A percentile compares a stretch with the other conserved stretches of the same genome.
Conservation (phyloP, 2,329 filamentous ascomycete genomes). For the Rhinocladiella mackenziei region DNA sequence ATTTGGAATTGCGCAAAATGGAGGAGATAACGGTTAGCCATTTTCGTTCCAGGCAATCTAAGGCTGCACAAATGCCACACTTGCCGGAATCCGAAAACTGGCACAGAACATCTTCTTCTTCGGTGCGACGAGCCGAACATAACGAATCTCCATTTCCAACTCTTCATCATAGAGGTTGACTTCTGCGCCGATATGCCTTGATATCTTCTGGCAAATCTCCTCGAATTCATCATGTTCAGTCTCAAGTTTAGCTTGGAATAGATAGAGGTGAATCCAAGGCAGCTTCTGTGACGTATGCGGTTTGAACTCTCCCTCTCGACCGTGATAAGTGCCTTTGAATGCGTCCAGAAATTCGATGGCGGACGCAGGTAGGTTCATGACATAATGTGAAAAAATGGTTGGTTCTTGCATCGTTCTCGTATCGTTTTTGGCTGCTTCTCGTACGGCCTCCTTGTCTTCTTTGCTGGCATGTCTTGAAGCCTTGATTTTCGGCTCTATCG, state of each 20-base stretch:
- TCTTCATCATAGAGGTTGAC: conserved; percentile 57
- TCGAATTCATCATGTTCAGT: conserved; percentile 59
- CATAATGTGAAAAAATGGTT: conserved; percentile 79
- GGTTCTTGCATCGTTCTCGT: conserved; percentile 53
- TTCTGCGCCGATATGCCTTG: conserved; percentile 55
- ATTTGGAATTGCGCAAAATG: too few species aligned
- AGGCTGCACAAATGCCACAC: conserved; percentile 66
- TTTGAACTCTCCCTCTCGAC: conserved; percentile 61
- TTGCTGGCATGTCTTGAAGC: conserved; percentile 27
- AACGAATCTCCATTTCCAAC: conserved; percentile 52
- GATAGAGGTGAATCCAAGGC: conserved; percentile 89
- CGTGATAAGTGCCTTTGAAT: conserved; percentile 77
- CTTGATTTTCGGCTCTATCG: conserved; percentile 47
- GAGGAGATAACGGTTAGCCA: too few species aligned
- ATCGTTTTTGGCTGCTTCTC: conserved; percentile 24
- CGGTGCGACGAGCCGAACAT: conserved; percentile 83
- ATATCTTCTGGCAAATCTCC: conserved; percentile 65
- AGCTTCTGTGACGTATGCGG: conserved; percentile 58
- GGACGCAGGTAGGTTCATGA: conserved; percentile 94
- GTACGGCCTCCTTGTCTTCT: conserved; percentile 30
- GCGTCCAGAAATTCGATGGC: conserved; percentile 76
- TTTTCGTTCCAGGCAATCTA: too few species aligned
- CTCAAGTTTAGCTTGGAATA: conserved; percentile 79
- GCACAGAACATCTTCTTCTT: conserved; percentile 97
- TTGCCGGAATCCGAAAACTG: conserved; percentile 76